phyloP scores from a whole-genome alignment of 1,284 basidiomycete genomes.

The Melanopsichium pennsylvanicum region DNA sequence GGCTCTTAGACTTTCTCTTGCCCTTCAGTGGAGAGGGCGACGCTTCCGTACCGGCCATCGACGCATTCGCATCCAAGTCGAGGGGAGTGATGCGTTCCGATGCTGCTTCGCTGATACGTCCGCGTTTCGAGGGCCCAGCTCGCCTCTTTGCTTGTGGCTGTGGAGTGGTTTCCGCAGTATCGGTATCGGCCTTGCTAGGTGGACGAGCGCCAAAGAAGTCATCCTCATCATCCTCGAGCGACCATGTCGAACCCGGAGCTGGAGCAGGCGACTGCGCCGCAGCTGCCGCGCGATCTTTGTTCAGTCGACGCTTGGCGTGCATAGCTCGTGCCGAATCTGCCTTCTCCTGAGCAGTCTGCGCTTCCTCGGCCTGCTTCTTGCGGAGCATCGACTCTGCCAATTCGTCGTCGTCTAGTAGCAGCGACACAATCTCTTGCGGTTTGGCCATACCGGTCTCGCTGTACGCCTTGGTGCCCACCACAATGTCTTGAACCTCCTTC shows the following conservation, averaged over 20 bases:
- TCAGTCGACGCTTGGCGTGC: conserved; percentile 57
- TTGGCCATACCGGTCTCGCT: conserved; percentile 74
- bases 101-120: conserved; percentile 25
- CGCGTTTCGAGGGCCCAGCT: conserved; percentile 17
- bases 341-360: conserved; percentile 60
- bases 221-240: conserved; percentile 64
- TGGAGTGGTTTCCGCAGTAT: conserved; percentile 46
- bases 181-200: conserved; percentile 36
- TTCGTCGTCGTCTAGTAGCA: conserved; percentile 92
- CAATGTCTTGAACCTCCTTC: conserved; percentile 82
- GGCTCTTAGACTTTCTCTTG: conserved; percentile 47
- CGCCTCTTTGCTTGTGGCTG: conserved; percentile 36
- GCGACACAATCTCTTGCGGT: conserved; percentile 94
- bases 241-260: conserved; percentile 45
- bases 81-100: conserved; percentile 40
- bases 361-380: conserved; percentile 64
- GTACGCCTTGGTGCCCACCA: conserved; percentile 92
- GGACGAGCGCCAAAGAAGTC: conserved; percentile 62
- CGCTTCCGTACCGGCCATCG: conserved; percentile 8
- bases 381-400: conserved; percentile 65
- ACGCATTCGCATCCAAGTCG: conserved; percentile 22
- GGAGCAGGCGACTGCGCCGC: conserved; percentile 23
- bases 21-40: conserved; percentile 17
- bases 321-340: conserved; percentile 60
- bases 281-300: conserved; percentile 50